A percentile compares a stretch with the other conserved stretches of the same genome.
Conservation (phyloP, 768 basidiomycete genomes). For the Termitomyces sp. region DNA sequence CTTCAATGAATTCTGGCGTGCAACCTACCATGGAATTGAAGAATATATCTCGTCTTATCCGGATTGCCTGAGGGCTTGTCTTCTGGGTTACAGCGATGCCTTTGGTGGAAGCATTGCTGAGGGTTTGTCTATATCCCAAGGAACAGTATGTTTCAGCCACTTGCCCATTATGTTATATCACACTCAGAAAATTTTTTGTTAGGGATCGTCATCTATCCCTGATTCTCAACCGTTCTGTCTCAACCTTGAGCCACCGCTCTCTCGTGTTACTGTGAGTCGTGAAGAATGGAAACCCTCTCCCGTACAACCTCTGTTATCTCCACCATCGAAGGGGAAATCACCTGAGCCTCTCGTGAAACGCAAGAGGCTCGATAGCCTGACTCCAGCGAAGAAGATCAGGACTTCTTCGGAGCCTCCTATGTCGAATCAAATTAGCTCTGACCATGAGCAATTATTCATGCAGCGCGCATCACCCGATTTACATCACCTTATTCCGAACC, state of each 20-base stretch:
- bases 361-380: background rate
- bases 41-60: slow-evolving; percentile 35
- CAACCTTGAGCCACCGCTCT: background rate
- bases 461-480: background rate
- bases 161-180: background rate
- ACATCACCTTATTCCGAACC: background rate
- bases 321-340: background rate
- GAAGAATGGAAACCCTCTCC: background rate
- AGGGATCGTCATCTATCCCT: slow-evolving; percentile 15
- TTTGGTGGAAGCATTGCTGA: slow-evolving; percentile 43
- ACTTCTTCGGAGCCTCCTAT: background rate
- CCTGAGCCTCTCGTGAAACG: slow-evolving; percentile 3
- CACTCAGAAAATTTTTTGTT: background rate
- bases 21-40: slow-evolving; percentile 40
- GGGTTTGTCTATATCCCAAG: slow-evolving; percentile 35
- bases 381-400: background rate
- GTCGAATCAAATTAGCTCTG: background rate
- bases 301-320: background rate
- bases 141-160: slow-evolving; percentile 20
- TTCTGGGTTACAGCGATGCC: slow-evolving; percentile 40
- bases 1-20: slow-evolving; percentile 55
- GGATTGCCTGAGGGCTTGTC: slow-evolving; percentile 35
- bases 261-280: background rate
- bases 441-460: too few species aligned
- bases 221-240: slow-evolving; percentile 22